These are phyloP conservation scores for Stephania japonica DNA, from an alignment of 164 flowering plant species.

Conservation along the genomic window DNA sequence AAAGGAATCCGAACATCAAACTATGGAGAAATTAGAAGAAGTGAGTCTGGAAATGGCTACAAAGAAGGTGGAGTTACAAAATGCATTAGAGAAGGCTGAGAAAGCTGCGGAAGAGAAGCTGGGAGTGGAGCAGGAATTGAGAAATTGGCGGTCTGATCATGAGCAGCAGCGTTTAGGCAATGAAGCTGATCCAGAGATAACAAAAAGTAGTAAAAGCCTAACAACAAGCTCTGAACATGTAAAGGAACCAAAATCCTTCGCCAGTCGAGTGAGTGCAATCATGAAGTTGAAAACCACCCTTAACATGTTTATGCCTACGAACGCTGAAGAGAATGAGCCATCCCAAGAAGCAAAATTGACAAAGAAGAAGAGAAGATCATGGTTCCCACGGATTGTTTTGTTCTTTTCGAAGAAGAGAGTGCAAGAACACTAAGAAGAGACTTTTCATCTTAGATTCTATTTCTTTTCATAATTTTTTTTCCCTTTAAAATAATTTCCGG, in stretches of 20 bases:
- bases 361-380: slow-evolving; percentile 66
- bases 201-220: slow-evolving; percentile 27
- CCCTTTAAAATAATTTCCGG: not conserved
- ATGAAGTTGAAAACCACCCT: slow-evolving; percentile 22
- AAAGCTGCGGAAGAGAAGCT: slow-evolving; percentile 80
- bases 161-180: slow-evolving; percentile 60
- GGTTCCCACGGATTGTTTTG: slow-evolving; percentile 70
- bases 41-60: slow-evolving; percentile 38
- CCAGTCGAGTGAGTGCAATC: slow-evolving; percentile 14
- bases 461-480: not conserved
- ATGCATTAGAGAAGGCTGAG: slow-evolving; percentile 65
- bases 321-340: slow-evolving; percentile 24
- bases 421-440: not conserved
- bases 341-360: slow-evolving; percentile 27
- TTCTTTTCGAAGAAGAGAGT: slow-evolving; percentile 48
- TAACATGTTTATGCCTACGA: slow-evolving; percentile 11
- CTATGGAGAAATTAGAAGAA: slow-evolving; percentile 56
- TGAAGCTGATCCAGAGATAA: slow-evolving; percentile 31
- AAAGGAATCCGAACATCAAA: slow-evolving; percentile 57
- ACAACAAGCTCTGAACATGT: slow-evolving; percentile 33
- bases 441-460: not conserved
- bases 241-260: slow-evolving; percentile 15
- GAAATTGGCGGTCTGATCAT: slow-evolving; percentile 84
- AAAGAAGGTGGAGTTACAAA: slow-evolving; percentile 41
- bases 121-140: slow-evolving; percentile 80